Conservation (phyloP, 1,284 basidiomycete genomes). For the Mycena citricolor region DNA sequence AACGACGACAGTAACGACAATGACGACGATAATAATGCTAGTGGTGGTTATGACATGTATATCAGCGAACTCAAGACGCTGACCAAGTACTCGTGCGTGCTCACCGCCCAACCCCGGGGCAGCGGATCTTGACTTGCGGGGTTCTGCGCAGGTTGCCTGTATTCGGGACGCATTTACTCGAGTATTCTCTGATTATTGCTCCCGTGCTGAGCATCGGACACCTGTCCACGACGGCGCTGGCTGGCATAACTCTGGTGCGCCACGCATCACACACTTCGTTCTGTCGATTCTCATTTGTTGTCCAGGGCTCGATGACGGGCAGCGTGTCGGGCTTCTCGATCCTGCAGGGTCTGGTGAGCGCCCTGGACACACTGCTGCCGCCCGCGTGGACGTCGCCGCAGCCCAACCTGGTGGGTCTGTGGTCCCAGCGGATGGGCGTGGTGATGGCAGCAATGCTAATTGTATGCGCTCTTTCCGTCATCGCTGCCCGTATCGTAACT, state of each 20-base stretch:
- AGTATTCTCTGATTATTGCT: slow-evolving; percentile 73
- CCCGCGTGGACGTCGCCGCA: slow-evolving; percentile 87
- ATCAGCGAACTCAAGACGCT: slow-evolving; percentile 64
- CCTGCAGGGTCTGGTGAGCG: slow-evolving; percentile 82
- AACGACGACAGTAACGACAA: slow-evolving; percentile 27
- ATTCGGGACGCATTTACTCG: slow-evolving; percentile 70
- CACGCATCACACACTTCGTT: neutral
- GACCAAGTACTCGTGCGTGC: slow-evolving; percentile 63
- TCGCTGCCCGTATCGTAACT: neutral
- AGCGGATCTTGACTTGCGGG: slow-evolving; percentile 1
- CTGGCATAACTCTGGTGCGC: slow-evolving; percentile 67
- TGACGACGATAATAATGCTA: too few species aligned
- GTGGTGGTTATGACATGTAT: too few species aligned
- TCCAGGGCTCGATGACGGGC: slow-evolving; percentile 79
- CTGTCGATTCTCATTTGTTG: neutral
- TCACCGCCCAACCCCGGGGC: slow-evolving; percentile 52
- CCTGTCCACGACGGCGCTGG: slow-evolving; percentile 78
- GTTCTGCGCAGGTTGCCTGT: slow-evolving; percentile 10
- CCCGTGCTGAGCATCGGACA: slow-evolving; percentile 86
- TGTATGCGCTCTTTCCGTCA: slow-evolving; percentile 40
- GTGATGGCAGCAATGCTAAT: slow-evolving; percentile 61
- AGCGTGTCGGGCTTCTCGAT: slow-evolving; percentile 63
- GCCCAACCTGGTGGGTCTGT: slow-evolving; percentile 84
- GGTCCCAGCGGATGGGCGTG: slow-evolving; percentile 86
- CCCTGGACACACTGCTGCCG: slow-evolving; percentile 88